Conservation (phyloP, 2,329 filamentous ascomycete genomes). For the Sclerotinia sclerotiorum region DNA sequence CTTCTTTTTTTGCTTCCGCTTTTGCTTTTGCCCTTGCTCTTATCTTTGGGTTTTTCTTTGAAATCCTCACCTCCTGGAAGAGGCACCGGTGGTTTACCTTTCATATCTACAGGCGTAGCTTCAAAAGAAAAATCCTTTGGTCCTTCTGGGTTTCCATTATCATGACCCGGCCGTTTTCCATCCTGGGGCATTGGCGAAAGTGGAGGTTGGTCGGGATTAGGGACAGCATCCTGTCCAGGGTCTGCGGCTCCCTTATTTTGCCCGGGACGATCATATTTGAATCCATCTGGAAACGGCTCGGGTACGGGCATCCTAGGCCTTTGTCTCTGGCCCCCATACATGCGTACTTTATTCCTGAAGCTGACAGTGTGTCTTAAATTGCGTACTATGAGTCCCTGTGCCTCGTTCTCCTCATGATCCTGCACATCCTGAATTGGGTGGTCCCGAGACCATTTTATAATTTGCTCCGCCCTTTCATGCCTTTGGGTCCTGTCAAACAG, state of each 20-base stretch:
- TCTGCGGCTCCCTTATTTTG: no score
- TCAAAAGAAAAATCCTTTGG: background rate
- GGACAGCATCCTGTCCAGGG: no score
- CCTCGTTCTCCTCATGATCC: background rate
- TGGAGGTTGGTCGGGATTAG: background rate
- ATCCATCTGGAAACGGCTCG: background rate
- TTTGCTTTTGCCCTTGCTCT: no score
- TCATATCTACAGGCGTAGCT: background rate
- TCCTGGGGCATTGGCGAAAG: background rate
- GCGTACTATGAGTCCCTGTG: background rate
- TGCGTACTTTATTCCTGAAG: no score
- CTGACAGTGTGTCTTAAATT: background rate
- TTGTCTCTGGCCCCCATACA: background rate
- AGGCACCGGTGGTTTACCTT: no score
- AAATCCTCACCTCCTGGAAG: background rate
- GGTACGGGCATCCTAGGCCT: background rate
- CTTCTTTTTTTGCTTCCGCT: no score
- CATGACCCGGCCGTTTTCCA: no score
- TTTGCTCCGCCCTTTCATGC: background rate
- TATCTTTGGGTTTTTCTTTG: no score
- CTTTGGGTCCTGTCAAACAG: background rate
- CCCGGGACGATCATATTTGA: background rate
- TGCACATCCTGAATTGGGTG: background rate
- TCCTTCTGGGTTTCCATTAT: background rate
- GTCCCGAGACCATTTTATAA: background rate